A percentile compares a stretch with the other conserved stretches of the same genome.
These are phyloP conservation scores for Euphorbia peplus DNA, from an alignment of 345 rosid species.

Conservation along the genomic window DNA sequence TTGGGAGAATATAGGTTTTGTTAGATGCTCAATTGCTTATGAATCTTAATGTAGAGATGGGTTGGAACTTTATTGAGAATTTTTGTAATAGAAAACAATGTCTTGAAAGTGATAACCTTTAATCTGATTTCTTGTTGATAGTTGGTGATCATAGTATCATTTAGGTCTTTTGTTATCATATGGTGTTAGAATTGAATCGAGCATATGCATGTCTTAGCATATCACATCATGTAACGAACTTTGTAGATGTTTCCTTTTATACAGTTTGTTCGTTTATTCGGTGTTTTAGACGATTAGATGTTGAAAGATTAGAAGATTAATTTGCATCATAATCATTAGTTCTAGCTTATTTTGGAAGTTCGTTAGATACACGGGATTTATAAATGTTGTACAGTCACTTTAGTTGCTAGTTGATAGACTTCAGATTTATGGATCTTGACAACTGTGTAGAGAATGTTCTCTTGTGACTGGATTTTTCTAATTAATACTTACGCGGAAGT, in stretches of 20 bases:
- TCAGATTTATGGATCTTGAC: background rate
- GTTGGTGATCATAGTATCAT: conserved; percentile 1
- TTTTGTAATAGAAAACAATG: background rate
- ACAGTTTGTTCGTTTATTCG: background rate
- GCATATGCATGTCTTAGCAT: too few species aligned
- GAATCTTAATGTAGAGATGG: too few species aligned
- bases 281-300: background rate
- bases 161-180: conserved; percentile 14
- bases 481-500: background rate
- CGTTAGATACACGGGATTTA: background rate
- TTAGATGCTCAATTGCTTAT: too few species aligned
- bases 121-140: conserved; percentile 3
- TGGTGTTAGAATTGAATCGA: too few species aligned
- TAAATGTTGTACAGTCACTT: conserved; percentile 5
- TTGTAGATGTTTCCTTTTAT: background rate
- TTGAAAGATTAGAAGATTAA: background rate
- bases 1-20: too few species aligned
- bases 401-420: background rate
- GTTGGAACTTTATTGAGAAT: too few species aligned
- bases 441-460: background rate
- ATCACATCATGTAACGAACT: conserved; percentile 10
- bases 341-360: conserved; percentile 10
- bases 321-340: background rate
- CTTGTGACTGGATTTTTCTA: background rate
- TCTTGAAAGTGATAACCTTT: background rate